phyloP scores from a whole-genome alignment of 306 rosid genomes.

The Vigna angularis region DNA sequence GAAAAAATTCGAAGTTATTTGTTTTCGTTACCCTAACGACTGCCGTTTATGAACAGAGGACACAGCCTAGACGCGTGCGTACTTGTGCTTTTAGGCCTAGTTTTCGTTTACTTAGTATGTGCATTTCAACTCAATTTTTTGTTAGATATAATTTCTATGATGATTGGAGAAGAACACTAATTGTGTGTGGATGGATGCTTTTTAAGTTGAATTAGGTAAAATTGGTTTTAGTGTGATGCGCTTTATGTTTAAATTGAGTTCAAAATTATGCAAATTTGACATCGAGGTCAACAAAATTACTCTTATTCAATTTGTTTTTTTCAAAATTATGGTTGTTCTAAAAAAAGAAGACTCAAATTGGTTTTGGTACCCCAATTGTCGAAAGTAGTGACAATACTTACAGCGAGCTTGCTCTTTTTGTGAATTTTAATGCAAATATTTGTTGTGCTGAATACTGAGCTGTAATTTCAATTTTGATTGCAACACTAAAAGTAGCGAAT shows the following conservation, averaged over 20 bases:
- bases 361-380: no score
- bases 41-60: neutral
- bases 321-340: no score
- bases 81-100: neutral
- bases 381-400: no score
- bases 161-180: neutral
- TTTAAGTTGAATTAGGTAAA: no score
- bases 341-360: no score
- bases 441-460: neutral
- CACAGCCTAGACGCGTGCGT: neutral
- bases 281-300: no score
- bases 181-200: neutral
- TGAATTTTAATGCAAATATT: neutral
- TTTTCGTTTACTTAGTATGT: neutral
- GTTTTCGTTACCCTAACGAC: neutral
- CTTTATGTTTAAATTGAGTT: no score
- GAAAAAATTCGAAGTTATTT: neutral
- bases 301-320: no score
- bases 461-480: neutral
- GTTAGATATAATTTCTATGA: neutral
- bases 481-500: neutral
- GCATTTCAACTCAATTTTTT: neutral
- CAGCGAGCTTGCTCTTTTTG: no score
- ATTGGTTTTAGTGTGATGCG: neutral
- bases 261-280: no score